Evolutionary conservation across 148 eudicot genomes (phyloP).

Genomic region (Amaranthus hypochondriacus): DNA sequence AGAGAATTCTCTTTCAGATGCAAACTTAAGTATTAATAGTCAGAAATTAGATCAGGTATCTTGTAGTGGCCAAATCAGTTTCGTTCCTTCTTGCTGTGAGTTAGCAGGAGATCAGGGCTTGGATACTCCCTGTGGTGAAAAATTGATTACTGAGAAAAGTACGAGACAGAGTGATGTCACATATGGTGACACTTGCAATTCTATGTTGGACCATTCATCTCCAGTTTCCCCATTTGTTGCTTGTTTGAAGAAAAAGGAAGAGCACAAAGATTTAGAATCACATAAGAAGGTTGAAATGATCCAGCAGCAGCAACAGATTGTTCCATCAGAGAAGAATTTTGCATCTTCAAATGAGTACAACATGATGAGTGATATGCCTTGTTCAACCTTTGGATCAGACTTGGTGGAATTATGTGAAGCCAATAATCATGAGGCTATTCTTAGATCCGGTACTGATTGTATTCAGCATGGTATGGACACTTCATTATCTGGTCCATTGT

Average conservation of each 20-base stretch:
- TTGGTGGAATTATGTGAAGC: constrained; percentile 9
- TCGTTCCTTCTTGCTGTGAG: constrained; percentile 9
- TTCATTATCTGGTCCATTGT: constrained; percentile 13
- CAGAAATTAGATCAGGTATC: constrained; percentile 20
- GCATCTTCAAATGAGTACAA: constrained; percentile 14
- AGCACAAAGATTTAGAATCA: constrained; percentile 18
- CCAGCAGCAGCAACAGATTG: constrained; percentile 21
- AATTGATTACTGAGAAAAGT: constrained; percentile 9
- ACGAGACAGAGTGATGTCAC: constrained; percentile 12
- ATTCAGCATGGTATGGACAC: constrained; percentile 15
- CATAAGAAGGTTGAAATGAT: constrained; percentile 17
- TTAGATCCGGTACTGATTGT: constrained; percentile 17
- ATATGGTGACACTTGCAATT: constrained; percentile 16
- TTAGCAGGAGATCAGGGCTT: constrained; percentile 19
- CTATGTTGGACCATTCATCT: constrained; percentile 26
- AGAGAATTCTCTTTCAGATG: constrained; percentile 19
- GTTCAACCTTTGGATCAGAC: constrained; percentile 16
- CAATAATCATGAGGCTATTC: constrained; percentile 20
- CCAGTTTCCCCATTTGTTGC: constrained; percentile 23
- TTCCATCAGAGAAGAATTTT: constrained; percentile 12
- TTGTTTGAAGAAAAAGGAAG: constrained; percentile 29
- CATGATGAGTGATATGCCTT: constrained; percentile 13
- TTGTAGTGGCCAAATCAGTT: constrained; percentile 14
- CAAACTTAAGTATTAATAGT: constrained; percentile 18
- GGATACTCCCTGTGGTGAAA: constrained; percentile 16